A percentile compares a stretch with the other conserved stretches of the same genome.
phyloP scores from a whole-genome alignment of 352 stramenopile genomes.

The Globisporangium abappressorium region DNA sequence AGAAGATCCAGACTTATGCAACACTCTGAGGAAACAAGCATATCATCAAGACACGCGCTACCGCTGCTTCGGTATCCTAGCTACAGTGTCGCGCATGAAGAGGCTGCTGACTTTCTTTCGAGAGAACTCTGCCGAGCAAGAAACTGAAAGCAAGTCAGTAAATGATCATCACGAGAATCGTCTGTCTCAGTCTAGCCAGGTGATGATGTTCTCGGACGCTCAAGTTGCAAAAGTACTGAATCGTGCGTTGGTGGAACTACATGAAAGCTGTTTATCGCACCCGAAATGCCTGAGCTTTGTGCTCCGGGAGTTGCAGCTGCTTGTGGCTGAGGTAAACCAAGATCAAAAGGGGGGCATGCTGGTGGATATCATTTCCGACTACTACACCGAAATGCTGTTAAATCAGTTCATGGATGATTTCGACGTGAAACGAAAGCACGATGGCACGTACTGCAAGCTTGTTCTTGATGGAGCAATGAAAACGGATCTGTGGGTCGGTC shows the following conservation, averaged over 20 bases:
- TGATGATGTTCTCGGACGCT: neutral
- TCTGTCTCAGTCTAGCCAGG: neutral
- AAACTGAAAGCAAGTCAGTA: slow-evolving; percentile 1
- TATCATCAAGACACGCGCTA: slow-evolving; percentile 58
- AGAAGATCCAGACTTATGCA: slow-evolving; percentile 50
- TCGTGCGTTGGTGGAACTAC: slow-evolving; percentile 27
- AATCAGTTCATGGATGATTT: slow-evolving; percentile 49
- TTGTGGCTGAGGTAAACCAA: slow-evolving; percentile 23
- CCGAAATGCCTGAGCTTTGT: slow-evolving; percentile 40
- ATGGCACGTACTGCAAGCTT: slow-evolving; percentile 29
- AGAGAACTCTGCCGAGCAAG: slow-evolving; percentile 14
- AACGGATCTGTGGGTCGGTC: slow-evolving; percentile 31
- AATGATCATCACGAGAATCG: neutral
- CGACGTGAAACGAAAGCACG: slow-evolving; percentile 15
- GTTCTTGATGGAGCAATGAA: slow-evolving; percentile 39
- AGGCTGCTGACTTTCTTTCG: slow-evolving; percentile 25
- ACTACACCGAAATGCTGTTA: slow-evolving; percentile 41
- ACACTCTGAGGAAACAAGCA: slow-evolving; percentile 47
- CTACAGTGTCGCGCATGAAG: slow-evolving; percentile 34
- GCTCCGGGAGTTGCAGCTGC: slow-evolving; percentile 35
- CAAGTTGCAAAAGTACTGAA: slow-evolving; percentile 22
- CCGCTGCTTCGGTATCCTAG: slow-evolving; percentile 48
- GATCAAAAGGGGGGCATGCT: slow-evolving; percentile 25
- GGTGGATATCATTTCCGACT: slow-evolving; percentile 37
- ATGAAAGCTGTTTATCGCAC: slow-evolving; percentile 27